Evolutionary conservation across 495 filamentous ascomycete genomes (phyloP), one percentile per base, ranked within the genome.

Genomic region (Schizothecium vesticola): DNA sequence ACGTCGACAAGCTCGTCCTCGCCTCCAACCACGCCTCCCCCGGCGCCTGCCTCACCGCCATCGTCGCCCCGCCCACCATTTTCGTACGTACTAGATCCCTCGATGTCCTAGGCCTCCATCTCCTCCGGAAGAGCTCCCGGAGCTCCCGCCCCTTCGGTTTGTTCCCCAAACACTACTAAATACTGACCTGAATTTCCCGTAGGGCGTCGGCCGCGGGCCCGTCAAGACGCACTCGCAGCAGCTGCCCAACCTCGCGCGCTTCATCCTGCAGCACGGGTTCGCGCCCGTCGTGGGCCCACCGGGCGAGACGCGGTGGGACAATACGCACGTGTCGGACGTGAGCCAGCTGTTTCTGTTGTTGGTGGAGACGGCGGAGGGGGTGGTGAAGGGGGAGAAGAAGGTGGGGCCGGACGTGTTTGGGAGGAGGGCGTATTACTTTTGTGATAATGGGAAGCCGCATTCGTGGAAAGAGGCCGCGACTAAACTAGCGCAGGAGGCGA

Each of bases 51-150:
- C 43, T 51, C 73, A 89, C 88, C 0, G 90, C 92, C 1, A 87
- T 96, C 74, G 84, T 95, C 24, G 91, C 87, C 68, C 91, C 92
- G 7, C 91, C 92, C 1, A 86, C 85, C 6, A 95, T 96, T n/a
- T n/a, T n/a, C n/a, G n/a, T n/a, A n/a, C n/a, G n/a, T n/a, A n/a
- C n/a, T n/a, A n/a, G n/a, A n/a, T n/a, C n/a, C n/a, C n/a, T n/a
- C n/a, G n/a, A n/a, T n/a, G n/a, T n/a, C n/a, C n/a, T n/a, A n/a
- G n/a, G n/a, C n/a, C n/a, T n/a, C n/a, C n/a, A n/a, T n/a, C n/a
- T n/a, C n/a, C n/a, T n/a, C n/a, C n/a, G n/a, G n/a, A n/a, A n/a
- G n/a, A n/a, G n/a, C n/a, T n/a, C n/a, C n/a, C n/a, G n/a, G n/a
- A n/a, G n/a, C n/a, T n/a, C n/a, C n/a, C n/a, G n/a, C n/a, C n/a